phyloP scores from a whole-genome alignment of 441 rosid genomes.

The Adansonia rubrostipa region DNA sequence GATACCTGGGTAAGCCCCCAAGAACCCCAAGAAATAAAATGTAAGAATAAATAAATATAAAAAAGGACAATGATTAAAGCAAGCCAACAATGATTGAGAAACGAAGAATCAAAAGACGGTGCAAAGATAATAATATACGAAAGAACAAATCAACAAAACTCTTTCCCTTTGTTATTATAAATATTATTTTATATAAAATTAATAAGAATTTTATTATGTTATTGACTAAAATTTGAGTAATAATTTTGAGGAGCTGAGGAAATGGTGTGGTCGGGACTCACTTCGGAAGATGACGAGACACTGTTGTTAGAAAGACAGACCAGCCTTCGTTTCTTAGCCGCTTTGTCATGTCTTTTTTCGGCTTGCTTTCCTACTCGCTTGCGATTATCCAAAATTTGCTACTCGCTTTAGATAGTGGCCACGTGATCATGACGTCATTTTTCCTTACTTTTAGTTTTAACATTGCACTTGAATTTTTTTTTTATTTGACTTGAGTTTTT shows the following conservation, averaged over 20 bases:
- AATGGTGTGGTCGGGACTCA: background rate
- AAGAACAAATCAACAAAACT: background rate
- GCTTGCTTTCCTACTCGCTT: background rate
- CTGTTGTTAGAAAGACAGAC: background rate
- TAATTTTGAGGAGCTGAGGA: background rate
- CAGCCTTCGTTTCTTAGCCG: constrained; percentile 7
- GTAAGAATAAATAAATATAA: background rate
- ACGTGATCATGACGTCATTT: background rate
- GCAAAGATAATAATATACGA: background rate
- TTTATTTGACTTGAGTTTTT: background rate
- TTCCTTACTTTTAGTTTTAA: background rate
- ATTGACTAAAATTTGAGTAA: background rate
- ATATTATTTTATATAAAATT: background rate
- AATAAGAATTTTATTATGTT: background rate
- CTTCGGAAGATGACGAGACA: background rate
- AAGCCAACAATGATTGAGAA: background rate
- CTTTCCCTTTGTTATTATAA: background rate
- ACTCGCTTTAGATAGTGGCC: background rate
- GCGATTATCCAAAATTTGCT: background rate
- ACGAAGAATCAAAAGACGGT: constrained; percentile 4
- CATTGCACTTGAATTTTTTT: background rate
- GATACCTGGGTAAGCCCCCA: constrained; percentile 15
- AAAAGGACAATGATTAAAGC: background rate
- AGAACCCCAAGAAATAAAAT: constrained; percentile 4
- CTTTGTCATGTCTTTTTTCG: background rate